Conservation (phyloP, 352 stramenopile species). For the Pythium coloratum region DNA sequence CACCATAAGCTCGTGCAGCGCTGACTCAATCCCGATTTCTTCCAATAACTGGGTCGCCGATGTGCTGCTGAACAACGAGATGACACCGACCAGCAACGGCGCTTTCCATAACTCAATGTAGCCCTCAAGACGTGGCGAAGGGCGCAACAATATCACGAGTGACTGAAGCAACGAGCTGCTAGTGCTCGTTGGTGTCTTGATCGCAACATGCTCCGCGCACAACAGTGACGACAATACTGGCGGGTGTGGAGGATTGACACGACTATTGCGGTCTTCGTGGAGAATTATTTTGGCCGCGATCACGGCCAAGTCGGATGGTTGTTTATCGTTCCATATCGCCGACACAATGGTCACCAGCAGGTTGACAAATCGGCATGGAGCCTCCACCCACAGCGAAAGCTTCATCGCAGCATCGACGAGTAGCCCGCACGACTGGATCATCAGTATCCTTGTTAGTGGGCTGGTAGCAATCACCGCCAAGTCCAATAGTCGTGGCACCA, state of each 20-base stretch:
- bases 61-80: not conserved
- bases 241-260: not conserved
- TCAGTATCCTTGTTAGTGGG: not conserved
- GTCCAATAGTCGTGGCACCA: not conserved
- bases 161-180: slow-evolving; percentile 3
- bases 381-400: not conserved
- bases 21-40: not conserved
- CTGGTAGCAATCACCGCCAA: not conserved
- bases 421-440: not conserved
- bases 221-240: not conserved
- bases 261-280: not conserved
- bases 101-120: not conserved
- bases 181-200: not conserved
- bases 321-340: not conserved
- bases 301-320: not conserved
- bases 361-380: not conserved
- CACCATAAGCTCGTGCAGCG: not conserved
- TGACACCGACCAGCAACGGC: not conserved
- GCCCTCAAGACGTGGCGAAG: not conserved
- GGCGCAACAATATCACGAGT: not conserved
- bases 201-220: not conserved
- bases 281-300: not conserved
- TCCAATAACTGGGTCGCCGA: not conserved
- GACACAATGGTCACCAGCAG: not conserved
- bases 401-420: slow-evolving; percentile 1